Base-by-base conservation (phyloP, 2,329 filamentous ascomycete species). In the Rachicladosporium sp. region DNA sequence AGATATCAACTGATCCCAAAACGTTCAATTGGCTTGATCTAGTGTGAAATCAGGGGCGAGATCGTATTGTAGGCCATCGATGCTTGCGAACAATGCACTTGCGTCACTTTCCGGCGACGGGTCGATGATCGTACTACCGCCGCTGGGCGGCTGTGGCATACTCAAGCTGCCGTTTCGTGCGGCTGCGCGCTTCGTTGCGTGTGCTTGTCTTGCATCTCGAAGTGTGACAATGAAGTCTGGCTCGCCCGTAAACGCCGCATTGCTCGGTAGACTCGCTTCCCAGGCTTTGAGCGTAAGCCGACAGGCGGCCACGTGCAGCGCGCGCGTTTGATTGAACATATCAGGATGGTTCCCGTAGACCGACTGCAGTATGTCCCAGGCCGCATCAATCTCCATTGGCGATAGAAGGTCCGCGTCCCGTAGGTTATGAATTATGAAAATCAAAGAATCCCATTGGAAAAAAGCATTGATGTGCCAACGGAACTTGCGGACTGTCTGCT, bases 391-490 rank as follows among this genome's bases (percentile, higher is more conserved):
- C 41, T 33, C 47, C 11, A 12, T 12, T 12, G 31, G 11, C 15
- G 9, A 33, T 7, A 33, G 23, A 27, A 27, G 5, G n/a, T 43
- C 47, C 4, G 46, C 42, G 13, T 45, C 43, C 3, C 47, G 41
- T 12, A 67, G 53, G 19, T 60, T 52, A 5, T 54, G 57, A 12
- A 62, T 46, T 4, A 57, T 50, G 35, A 60, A 59, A 23, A 58
- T 52, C 10, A 59, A 51, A 9, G 68, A 51, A 29, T 66, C 63
- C 40, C 56, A 62, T 29, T 73, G 52, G 35, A 73, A 58, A 47
- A 69, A 66, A n/a, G 72, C 64, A 33, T 70, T 62, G 8, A 68
- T 62, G 38, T 72, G 69, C 68, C 69, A 73, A 12, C 65, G 63
- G 50, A 71, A 73, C 7, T 27, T 27, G 23, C 23, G 23, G 7